Percentiles rank a stretch among this genome's conserved stretches.
These are phyloP conservation scores for Venustampulla echinocandica DNA, from an alignment of 495 filamentous ascomycete genomes.

Conservation along the genomic window DNA sequence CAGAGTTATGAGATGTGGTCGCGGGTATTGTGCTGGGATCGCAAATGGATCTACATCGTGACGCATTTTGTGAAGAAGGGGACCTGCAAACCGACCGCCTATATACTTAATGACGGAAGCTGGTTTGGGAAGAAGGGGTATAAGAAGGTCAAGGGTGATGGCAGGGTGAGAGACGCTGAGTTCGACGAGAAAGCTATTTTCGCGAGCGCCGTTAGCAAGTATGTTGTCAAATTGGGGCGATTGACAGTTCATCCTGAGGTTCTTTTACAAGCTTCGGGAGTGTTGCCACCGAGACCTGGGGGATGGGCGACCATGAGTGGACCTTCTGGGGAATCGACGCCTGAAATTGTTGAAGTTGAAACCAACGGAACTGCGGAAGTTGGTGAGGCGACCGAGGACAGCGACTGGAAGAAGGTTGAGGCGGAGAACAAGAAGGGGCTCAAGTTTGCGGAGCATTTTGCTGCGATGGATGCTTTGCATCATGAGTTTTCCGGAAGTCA, in stretches of 20 bases:
- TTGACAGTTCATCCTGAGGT: constrained; percentile 78
- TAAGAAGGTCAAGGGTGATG: constrained; percentile 23
- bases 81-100: constrained; percentile 34
- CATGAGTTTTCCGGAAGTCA: constrained; percentile 38
- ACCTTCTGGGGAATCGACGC: constrained; percentile 18
- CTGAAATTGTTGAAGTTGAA: constrained; percentile 21
- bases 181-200: constrained; percentile 32
- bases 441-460: constrained; percentile 40
- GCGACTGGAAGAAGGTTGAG: constrained; percentile 44
- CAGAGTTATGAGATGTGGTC: constrained; percentile 65
- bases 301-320: constrained; percentile 28
- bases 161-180: neutral
- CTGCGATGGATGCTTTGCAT: constrained; percentile 41
- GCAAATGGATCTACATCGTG: constrained; percentile 75
- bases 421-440: constrained; percentile 36
- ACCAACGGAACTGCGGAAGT: constrained; percentile 20
- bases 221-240: constrained; percentile 53
- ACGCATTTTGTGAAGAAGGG: constrained; percentile 57
- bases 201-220: constrained; percentile 46
- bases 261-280: constrained; percentile 54
- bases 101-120: constrained; percentile 27
- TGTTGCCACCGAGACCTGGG: constrained; percentile 50
- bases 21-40: constrained; percentile 62
- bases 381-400: constrained; percentile 24
- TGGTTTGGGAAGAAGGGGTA: constrained; percentile 18